Percentiles rank a stretch among this genome's conserved stretches.
These are phyloP conservation scores for Paracoccidioides lutzii DNA, from an alignment of 2,329 filamentous ascomycete genomes.

Conservation along the genomic window DNA sequence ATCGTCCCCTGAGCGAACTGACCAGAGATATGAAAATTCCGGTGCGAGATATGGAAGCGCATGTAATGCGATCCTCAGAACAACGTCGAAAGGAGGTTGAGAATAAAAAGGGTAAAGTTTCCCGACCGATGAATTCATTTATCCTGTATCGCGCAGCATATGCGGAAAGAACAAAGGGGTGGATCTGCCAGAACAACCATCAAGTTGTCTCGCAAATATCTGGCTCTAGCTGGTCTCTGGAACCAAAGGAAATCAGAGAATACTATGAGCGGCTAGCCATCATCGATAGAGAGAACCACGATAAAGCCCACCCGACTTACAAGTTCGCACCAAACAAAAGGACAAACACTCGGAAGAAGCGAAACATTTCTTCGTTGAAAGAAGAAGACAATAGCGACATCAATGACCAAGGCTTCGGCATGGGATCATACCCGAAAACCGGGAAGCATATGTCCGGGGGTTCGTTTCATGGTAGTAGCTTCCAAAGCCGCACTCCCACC, in stretches of 20 bases:
- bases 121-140: conserved; percentile 93
- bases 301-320: conserved; percentile 74
- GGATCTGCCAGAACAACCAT: conserved; percentile 78
- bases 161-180: conserved; percentile 71
- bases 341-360: conserved; percentile 36
- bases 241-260: conserved; percentile 57
- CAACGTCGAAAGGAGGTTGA: conserved; percentile 55
- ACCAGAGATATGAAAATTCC: conserved; percentile 34
- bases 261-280: conserved; percentile 68
- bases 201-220: conserved; percentile 83
- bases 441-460: conserved; percentile 16
- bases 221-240: conserved; percentile 72
- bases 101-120: conserved; percentile 63
- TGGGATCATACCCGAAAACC: conserved; percentile 12
- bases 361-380: conserved; percentile 27
- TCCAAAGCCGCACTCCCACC: conserved; percentile 23
- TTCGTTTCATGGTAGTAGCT: conserved; percentile 18
- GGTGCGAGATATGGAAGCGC: conserved; percentile 65
- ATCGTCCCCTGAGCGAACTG: conserved; percentile 13
- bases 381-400: conserved; percentile 32
- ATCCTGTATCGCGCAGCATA: conserved; percentile 95
- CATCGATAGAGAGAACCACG: conserved; percentile 72
- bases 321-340: conserved; percentile 82
- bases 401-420: conserved; percentile 18
- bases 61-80: conserved; percentile 59